Conservation (phyloP, 208 protist genomes). For the Crithidia bombi region DNA sequence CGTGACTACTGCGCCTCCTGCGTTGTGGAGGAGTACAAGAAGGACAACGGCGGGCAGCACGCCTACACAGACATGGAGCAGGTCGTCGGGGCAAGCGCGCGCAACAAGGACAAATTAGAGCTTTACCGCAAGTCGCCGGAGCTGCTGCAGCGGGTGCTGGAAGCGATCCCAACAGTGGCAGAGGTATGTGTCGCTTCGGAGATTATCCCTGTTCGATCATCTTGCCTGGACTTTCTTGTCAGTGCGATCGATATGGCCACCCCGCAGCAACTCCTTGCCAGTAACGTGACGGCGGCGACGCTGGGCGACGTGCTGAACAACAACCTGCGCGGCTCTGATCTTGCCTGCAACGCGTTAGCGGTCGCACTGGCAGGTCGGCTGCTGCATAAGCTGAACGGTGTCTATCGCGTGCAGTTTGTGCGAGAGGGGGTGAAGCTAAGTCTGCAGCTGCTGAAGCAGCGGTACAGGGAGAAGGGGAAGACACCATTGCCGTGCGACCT, state of each 20-base stretch:
- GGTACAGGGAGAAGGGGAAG: slow-evolving; percentile 25
- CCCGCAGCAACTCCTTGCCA: slow-evolving; percentile 43
- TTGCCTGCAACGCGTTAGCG: slow-evolving; percentile 56
- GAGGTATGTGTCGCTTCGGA: slow-evolving; percentile 70
- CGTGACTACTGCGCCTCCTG: slow-evolving; percentile 78
- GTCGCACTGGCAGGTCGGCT: slow-evolving; percentile 64
- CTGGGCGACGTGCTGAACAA: slow-evolving; percentile 66
- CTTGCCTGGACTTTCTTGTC: slow-evolving; percentile 62
- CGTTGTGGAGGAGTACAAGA: slow-evolving; percentile 47
- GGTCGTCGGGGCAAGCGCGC: slow-evolving; percentile 31
- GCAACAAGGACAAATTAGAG: slow-evolving; percentile 36
- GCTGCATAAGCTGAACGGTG: slow-evolving; percentile 64
- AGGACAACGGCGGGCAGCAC: slow-evolving; percentile 52
- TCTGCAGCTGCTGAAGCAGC: slow-evolving; percentile 43
- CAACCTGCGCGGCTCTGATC: slow-evolving; percentile 52
- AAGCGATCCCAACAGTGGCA: slow-evolving; percentile 63
- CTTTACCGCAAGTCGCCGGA: slow-evolving; percentile 53
- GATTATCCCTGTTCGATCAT: slow-evolving; percentile 39
- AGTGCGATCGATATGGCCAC: slow-evolving; percentile 62
- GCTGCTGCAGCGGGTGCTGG: slow-evolving; percentile 54
- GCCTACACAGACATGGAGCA: slow-evolving; percentile 79
- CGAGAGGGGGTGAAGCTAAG: slow-evolving; percentile 83
- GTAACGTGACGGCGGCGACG: slow-evolving; percentile 31
- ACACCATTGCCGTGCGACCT: slow-evolving; percentile 17
- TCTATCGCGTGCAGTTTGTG: slow-evolving; percentile 73